These are phyloP conservation scores for Fusarium praegraminearum DNA, from an alignment of 2,329 filamentous ascomycete genomes.

Conservation along the genomic window DNA sequence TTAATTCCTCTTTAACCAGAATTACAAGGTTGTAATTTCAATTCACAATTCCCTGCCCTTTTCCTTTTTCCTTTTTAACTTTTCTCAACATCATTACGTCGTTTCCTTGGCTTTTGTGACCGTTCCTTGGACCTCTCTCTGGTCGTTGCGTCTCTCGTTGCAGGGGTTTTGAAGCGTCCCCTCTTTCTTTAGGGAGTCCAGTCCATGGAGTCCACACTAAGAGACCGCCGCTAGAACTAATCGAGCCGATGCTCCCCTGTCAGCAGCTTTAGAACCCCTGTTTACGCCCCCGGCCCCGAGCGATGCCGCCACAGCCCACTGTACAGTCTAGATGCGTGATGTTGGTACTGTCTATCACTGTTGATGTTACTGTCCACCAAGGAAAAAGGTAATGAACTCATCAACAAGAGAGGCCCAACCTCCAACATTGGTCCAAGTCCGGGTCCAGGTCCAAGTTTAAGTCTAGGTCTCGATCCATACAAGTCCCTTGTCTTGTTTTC, in stretches of 20 bases:
- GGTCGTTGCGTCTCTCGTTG: constrained; percentile 6
- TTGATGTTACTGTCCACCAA: constrained; percentile 1
- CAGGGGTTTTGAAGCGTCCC: not conserved
- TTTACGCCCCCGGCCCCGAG: constrained; percentile 1
- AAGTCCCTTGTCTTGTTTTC: constrained; percentile 2
- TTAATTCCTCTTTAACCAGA: not conserved
- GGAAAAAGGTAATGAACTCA: constrained; percentile 35
- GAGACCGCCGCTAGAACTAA: not conserved
- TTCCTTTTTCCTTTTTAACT: not conserved
- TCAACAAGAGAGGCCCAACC: constrained; percentile 26
- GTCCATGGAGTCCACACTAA: not conserved
- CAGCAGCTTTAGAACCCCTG: constrained; percentile 8
- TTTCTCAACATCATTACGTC: not conserved
- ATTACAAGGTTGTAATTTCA: not conserved
- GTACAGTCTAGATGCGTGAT: not conserved
- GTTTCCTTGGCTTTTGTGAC: constrained; percentile 2
- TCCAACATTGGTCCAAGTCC: constrained; percentile 9
- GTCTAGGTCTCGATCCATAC: not conserved
- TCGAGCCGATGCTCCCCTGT: not conserved
- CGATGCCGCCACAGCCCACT: not conserved
- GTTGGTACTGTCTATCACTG: not conserved
- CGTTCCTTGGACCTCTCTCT: constrained; percentile 5
- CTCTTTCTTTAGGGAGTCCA: not conserved
- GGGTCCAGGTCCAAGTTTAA: not conserved
- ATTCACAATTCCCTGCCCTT: not conserved